Evolutionary conservation across 2,329 filamentous ascomycete species (phyloP).

Genomic region (Talaromyces atroroseus): DNA sequence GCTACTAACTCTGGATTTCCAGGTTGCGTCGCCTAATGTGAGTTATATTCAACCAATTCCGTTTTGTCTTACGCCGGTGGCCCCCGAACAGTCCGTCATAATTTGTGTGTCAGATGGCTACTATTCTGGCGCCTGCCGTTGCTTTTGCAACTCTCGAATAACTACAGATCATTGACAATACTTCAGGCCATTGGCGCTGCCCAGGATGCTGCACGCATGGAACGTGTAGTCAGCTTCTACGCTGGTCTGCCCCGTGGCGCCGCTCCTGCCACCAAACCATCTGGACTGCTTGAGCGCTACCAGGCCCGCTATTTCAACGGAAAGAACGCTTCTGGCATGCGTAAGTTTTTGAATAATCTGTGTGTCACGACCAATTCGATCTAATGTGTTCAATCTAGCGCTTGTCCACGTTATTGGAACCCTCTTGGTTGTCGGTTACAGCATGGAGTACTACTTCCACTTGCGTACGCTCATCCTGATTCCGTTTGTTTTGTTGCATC

Average conservation of each 20-base stretch:
- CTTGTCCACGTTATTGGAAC: slow-evolving; percentile 78
- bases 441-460: slow-evolving; percentile 99
- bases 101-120: background rate
- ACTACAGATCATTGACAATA: slow-evolving; percentile 30
- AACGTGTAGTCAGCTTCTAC: slow-evolving; percentile 97
- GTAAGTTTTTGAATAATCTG: slow-evolving; percentile 54
- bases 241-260: slow-evolving; percentile 92
- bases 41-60: slow-evolving; percentile 19
- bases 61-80: background rate
- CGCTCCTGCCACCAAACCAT: slow-evolving; percentile 75
- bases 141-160: background rate
- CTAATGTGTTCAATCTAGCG: slow-evolving; percentile 50
- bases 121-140: background rate
- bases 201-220: slow-evolving; percentile 95
- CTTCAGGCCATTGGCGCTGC: slow-evolving; percentile 84
- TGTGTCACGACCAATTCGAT: background rate
- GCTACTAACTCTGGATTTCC: slow-evolving; percentile 35
- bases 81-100: background rate
- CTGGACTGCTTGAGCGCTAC: slow-evolving; percentile 82
- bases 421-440: slow-evolving; percentile 79
- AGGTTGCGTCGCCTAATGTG: slow-evolving; percentile 38
- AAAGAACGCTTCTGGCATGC: slow-evolving; percentile 81
- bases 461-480: slow-evolving; percentile 64
- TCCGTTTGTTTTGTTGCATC: background rate
- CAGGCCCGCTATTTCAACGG: slow-evolving; percentile 75